Evolutionary conservation across 495 filamentous ascomycete genomes (phyloP).

Genomic region (Hypoxylon rickii): DNA sequence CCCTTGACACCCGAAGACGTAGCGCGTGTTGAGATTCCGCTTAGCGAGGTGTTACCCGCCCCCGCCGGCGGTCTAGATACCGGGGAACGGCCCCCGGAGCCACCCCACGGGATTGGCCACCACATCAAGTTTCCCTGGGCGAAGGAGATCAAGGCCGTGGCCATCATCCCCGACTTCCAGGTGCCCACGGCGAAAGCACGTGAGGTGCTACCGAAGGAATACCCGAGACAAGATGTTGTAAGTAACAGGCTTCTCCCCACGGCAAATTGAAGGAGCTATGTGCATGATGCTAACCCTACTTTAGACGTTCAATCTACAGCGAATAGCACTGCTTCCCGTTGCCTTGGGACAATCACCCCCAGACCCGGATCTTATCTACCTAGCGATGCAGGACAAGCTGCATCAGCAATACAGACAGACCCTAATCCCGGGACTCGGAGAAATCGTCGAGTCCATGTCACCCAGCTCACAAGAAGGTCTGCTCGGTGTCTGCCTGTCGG

Average conservation of each 20-base stretch:
- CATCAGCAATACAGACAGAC: conserved; percentile 92
- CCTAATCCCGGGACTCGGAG: conserved; percentile 88
- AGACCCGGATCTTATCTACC: conserved; percentile 89
- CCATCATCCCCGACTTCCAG: conserved; percentile 93
- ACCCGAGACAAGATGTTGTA: conserved; percentile 78
- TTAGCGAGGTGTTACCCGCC: conserved; percentile 87
- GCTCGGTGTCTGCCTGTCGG: conserved; percentile 88
- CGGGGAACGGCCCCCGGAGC: conserved; percentile 78
- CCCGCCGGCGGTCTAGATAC: conserved; percentile 89
- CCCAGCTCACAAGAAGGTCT: conserved; percentile 84
- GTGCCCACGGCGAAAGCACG: conserved; percentile 88
- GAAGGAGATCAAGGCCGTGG: conserved; percentile 89
- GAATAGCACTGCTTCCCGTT: conserved; percentile 83
- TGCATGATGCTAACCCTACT: conserved; percentile 4
- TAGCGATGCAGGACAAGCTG: conserved; percentile 96
- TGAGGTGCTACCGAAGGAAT: conserved; percentile 75
- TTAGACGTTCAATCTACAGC: conserved; percentile 90
- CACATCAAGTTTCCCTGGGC: conserved; percentile 92
- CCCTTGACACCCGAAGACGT: conserved; percentile 85
- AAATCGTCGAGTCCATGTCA: conserved; percentile 84
- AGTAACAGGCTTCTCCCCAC: conserved; percentile 29
- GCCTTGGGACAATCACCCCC: conserved; percentile 86
- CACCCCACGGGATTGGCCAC: conserved; percentile 88
- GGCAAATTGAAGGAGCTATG: background rate
- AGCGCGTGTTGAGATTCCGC: conserved; percentile 87